Base-by-base conservation (phyloP, 2,329 filamentous ascomycete species). In the Aureobasidium sp. region DNA sequence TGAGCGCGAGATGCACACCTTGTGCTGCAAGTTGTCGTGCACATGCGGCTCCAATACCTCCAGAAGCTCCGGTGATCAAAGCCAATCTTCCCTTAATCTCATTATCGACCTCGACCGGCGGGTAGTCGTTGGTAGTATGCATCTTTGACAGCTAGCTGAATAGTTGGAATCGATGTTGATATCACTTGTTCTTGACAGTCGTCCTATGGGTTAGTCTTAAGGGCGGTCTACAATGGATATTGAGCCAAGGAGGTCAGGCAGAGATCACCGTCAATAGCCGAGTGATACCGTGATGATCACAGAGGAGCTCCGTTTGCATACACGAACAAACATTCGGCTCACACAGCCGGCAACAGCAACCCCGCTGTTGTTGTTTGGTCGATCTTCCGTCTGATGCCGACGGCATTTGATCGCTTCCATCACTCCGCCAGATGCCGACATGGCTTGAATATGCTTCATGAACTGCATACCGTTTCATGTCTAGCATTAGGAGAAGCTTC, bases 31-130 rank as follows among this genome's bases (percentile, higher is more conserved):
- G 79, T 53, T 82, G 78, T 61, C 75, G 75, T 32, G 84, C 83
- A 66, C 81, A 83, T 55, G 82, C 82, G 62, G 78, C 78, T 17
- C 84, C 84, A 50, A 86, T 85, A 20, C 83, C 82, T 67, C 81
- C 82, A 50, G 82, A 84, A 50, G 81, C 83, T 46, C 83, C 83
- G 0, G 83, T 86, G 57, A 86, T 80, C 15, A 86, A 76, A 50
- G 81, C 83, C 44, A 86, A 72, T 59, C 81, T 76, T 63, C 81
- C 82, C 41, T 74, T 73, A 63, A 85, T 64, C 27, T 71, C 66
- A 60, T 75, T 75, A 59, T 72, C 65, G 53, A 62, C 60, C 39
- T 61, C 63, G 26, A 67, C 61, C 62, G 63, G 63, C 10, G 61
- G 53, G 20, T 46, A 57, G 5, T 57, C 53, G n/a, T 44, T 44